Percentiles rank a stretch among this genome's conserved stretches.
Evolutionary conservation across 2,329 filamentous ascomycete genomes (phyloP).

Genomic region (Dactylonectria estremocensis): DNA sequence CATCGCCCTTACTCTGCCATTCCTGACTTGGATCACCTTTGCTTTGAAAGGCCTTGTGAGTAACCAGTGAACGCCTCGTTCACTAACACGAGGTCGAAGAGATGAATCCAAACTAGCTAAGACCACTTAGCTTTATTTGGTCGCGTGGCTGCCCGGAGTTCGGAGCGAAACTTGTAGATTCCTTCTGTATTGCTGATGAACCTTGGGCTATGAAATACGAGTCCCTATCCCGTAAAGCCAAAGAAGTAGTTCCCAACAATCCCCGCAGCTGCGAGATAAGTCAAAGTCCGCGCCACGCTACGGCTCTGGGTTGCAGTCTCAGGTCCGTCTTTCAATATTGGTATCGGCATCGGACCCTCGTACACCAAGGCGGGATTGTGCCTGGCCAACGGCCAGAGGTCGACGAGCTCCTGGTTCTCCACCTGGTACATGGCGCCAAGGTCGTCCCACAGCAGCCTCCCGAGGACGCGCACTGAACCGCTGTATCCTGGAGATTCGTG

Average conservation of each 20-base stretch:
- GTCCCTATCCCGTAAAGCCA: background rate
- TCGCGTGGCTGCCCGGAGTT: too few relatives aligned
- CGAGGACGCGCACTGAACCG: background rate
- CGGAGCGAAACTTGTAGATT: too few relatives aligned
- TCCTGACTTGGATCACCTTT: too few relatives aligned
- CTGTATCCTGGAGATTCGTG: background rate
- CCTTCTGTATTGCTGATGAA: too few relatives aligned
- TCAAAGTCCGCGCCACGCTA: background rate
- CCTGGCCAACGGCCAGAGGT: background rate
- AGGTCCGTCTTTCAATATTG: background rate
- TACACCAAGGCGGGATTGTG: background rate
- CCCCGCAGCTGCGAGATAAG: background rate
- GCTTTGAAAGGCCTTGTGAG: too few relatives aligned
- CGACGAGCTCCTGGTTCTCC: background rate
- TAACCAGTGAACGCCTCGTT: too few relatives aligned
- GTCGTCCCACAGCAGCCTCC: conserved; percentile 2
- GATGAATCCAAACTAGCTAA: too few relatives aligned
- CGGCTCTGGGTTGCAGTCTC: background rate
- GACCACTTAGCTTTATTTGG: too few relatives aligned
- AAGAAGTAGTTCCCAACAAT: background rate
- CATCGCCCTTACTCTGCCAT: too few relatives aligned
- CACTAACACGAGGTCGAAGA: too few relatives aligned
- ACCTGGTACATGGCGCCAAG: background rate
- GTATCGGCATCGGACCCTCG: background rate
- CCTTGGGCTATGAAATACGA: background rate